Base-by-base conservation (phyloP, 495 filamentous ascomycete genomes). In the Neurospora sp. region DNA sequence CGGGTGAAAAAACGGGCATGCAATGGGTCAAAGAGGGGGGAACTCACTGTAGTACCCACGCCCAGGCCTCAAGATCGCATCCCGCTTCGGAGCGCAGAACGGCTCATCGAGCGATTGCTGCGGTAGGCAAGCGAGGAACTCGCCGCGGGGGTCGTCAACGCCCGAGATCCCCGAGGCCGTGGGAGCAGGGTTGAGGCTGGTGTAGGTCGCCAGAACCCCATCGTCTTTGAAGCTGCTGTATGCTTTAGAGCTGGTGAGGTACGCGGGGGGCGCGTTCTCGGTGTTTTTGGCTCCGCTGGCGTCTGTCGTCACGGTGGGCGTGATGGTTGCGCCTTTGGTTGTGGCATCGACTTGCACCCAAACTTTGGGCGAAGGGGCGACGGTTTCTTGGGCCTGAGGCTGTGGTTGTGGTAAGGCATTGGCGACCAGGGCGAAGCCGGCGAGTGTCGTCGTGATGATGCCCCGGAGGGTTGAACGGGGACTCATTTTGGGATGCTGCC, bases 1-100 rank as follows among this genome's bases (percentile, higher is more conserved):
- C 1, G 59, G 7, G 8, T 12, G 40, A 7, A 16, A 1, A 48
- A 5, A 44, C 7, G 18, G 42, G 16, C 9, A 10, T 48, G n/a
- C 8, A 2, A 44, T 70, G 37, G 39, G 27, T 3, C 20, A n/a
- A n/a, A n/a, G n/a, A n/a, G n/a, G n/a, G n/a, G n/a, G n/a, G n/a
- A n/a, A n/a, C n/a, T 70, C 44, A 80, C 79, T 75, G 66, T 82
- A 82, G 69, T 82, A 82, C 1, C 78, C 77, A 31, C 70, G 38
- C 0, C 78, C 79, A 0, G 72, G 70, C 23, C 74, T 40, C 10
- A 82, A 62, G 6, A 74, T 46, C 40, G 72, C 75, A 11, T 79
- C 81, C 6, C 46, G 9, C 71, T 73, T 71, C 5, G 81, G 81
- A 3, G 72, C 71, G 62, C 81, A 82, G 48, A 82, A 80, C 1